Evolutionary conservation across 805 yeast species (phyloP).

Genomic region (Myxozyma neotropica): DNA sequence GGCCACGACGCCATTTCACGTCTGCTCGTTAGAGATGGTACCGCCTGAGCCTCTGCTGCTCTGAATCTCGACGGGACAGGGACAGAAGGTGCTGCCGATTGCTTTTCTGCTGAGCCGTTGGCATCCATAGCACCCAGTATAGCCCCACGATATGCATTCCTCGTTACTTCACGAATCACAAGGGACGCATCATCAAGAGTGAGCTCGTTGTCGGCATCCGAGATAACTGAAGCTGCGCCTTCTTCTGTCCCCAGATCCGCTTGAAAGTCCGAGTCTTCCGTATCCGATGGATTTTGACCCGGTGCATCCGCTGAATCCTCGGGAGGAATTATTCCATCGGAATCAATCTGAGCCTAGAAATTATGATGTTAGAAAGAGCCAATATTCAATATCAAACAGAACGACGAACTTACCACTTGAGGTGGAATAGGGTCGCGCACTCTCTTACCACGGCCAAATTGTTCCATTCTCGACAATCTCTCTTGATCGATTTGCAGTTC

Average conservation of each 20-base stretch:
- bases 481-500: constrained; percentile 7
- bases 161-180: too few relatives aligned
- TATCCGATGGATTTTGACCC: not conserved
- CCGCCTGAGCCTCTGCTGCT: too few relatives aligned
- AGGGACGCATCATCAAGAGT: not conserved
- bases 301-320: not conserved
- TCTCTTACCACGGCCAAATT: constrained; percentile 30
- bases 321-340: not conserved
- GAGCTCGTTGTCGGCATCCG: not conserved
- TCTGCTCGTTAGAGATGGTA: too few relatives aligned
- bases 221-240: not conserved
- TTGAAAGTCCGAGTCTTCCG: not conserved
- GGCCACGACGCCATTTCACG: too few relatives aligned
- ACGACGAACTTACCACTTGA: not conserved
- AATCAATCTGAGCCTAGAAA: too few relatives aligned
- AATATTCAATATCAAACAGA: not conserved
- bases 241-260: not conserved
- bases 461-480: not conserved
- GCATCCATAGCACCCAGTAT: too few relatives aligned
- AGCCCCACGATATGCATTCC: too few relatives aligned
- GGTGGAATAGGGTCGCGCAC: constrained; percentile 5
- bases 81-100: too few relatives aligned
- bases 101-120: too few relatives aligned
- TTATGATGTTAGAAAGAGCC: too few relatives aligned
- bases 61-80: too few relatives aligned